Evolutionary conservation across 305 asterid genomes (phyloP).

Genomic region (Petunia hybrid): DNA sequence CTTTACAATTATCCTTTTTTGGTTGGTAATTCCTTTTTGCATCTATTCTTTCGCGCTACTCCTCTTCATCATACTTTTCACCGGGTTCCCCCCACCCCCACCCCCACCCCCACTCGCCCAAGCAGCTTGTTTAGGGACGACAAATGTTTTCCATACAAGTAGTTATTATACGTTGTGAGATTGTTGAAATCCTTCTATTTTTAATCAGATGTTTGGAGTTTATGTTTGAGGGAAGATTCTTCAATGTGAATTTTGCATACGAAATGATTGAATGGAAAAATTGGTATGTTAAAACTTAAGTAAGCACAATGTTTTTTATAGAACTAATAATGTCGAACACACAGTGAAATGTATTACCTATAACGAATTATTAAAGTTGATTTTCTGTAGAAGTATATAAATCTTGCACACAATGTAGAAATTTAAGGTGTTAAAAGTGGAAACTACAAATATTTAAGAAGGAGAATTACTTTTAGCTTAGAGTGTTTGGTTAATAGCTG

Average conservation of each 20-base stretch:
- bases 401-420: background rate
- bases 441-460: background rate
- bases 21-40: constrained; percentile 31
- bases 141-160: background rate
- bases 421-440: background rate
- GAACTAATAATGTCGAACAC: background rate
- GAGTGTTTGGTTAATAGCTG: background rate
- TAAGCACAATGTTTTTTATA: too few relatives aligned
- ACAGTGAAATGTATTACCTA: background rate
- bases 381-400: background rate
- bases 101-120: background rate
- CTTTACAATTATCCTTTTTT: background rate
- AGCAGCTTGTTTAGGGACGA: background rate
- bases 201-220: too few relatives aligned
- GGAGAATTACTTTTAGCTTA: background rate
- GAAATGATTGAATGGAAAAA: too few relatives aligned
- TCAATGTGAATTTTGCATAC: too few relatives aligned
- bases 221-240: too few relatives aligned
- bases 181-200: too few relatives aligned
- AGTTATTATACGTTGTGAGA: background rate
- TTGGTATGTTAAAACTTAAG: too few relatives aligned
- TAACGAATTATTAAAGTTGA: background rate
- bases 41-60: constrained; percentile 37
- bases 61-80: constrained; percentile 31
- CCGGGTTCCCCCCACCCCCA: background rate